phyloP scores from a whole-genome alignment of 495 filamentous ascomycete species.

The Neurospora discreta region DNA sequence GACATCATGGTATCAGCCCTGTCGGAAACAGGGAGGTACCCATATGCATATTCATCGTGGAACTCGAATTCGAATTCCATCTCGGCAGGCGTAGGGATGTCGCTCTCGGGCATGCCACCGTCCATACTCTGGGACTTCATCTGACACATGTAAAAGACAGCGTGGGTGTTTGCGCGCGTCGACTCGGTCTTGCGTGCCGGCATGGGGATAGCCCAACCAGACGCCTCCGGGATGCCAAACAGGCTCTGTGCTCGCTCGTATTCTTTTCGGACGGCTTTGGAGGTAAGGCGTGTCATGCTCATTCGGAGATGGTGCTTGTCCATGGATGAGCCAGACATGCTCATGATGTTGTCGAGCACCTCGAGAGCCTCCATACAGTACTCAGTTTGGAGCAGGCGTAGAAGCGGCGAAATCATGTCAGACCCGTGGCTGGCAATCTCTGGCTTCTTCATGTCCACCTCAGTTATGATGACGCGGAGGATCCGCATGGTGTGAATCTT shows the following conservation, averaged over 20 bases:
- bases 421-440: slow-evolving; percentile 88
- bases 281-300: slow-evolving; percentile 83
- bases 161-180: slow-evolving; percentile 87
- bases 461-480: slow-evolving; percentile 72
- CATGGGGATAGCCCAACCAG: slow-evolving; percentile 92
- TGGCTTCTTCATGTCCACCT: slow-evolving; percentile 84
- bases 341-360: slow-evolving; percentile 89
- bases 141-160: slow-evolving; percentile 85
- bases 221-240: slow-evolving; percentile 92
- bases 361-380: slow-evolving; percentile 84
- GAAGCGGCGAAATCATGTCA: slow-evolving; percentile 86
- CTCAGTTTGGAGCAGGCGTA: slow-evolving; percentile 84
- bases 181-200: slow-evolving; percentile 76
- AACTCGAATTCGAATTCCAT: slow-evolving; percentile 62
- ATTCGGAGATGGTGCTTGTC: slow-evolving; percentile 90
- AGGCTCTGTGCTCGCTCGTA: slow-evolving; percentile 89
- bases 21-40: slow-evolving; percentile 55
- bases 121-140: slow-evolving; percentile 15
- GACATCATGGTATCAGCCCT: slow-evolving; percentile 87
- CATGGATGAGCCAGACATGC: slow-evolving; percentile 83
- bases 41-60: slow-evolving; percentile 78
- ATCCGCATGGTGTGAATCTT: slow-evolving; percentile 87
- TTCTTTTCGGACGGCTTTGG: slow-evolving; percentile 77
- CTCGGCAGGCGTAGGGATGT: slow-evolving; percentile 46
- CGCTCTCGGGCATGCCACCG: slow-evolving; percentile 48